Percentiles rank a stretch among this genome's conserved stretches.
Evolutionary conservation across 2,329 filamentous ascomycete species (phyloP).

Genomic region (Cladosporium sp.): DNA sequence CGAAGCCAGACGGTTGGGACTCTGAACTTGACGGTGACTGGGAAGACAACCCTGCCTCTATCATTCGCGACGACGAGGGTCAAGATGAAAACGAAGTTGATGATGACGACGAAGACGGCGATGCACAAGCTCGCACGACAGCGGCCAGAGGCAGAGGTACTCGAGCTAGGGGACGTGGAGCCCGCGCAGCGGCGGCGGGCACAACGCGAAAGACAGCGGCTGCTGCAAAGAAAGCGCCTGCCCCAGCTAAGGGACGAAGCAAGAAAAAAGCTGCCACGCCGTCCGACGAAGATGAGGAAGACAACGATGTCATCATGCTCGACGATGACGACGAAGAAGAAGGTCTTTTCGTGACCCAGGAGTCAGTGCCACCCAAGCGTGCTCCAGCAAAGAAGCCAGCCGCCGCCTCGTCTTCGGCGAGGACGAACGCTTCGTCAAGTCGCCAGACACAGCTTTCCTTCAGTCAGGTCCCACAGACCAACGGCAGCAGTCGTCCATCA

Average conservation of each 20-base stretch:
- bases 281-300: constrained; percentile 42
- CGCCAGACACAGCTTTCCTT: constrained; percentile 41
- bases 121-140: constrained; percentile 33
- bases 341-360: constrained; percentile 39
- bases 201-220: constrained; percentile 36
- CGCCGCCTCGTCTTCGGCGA: background rate
- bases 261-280: constrained; percentile 37
- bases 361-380: constrained; percentile 18
- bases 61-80: constrained; percentile 48
- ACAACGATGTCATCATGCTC: constrained; percentile 37
- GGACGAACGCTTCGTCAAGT: constrained; percentile 16
- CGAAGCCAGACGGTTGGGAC: constrained; percentile 78
- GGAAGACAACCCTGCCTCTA: constrained; percentile 71
- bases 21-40: constrained; percentile 78
- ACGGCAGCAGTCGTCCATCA: background rate
- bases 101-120: constrained; percentile 30
- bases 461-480: constrained; percentile 23
- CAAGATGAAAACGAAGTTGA: constrained; percentile 47
- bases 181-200: constrained; percentile 40
- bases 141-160: constrained; percentile 46
- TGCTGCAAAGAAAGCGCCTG: constrained; percentile 34
- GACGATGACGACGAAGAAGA: constrained; percentile 45
- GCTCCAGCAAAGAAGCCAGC: constrained; percentile 20
- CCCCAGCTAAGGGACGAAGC: constrained; percentile 27
- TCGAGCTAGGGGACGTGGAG: constrained; percentile 38